Base-by-base conservation (phyloP, 192 early-diverging fungal species). In the Gorgonomyces haynaldii region DNA sequence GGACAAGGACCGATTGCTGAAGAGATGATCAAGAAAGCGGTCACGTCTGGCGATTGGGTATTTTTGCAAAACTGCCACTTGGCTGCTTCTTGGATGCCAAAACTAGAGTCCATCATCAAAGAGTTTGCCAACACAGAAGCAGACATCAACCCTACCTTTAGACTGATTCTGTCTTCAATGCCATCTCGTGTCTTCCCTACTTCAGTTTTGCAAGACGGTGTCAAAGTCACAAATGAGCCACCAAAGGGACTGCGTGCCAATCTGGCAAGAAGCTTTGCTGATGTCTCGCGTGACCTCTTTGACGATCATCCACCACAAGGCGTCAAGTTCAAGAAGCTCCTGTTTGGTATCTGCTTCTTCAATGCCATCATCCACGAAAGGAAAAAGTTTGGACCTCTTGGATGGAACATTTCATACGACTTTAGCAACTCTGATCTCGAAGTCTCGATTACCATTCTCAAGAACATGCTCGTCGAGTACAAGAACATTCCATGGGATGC, bases 301-400 rank as follows among this genome's bases (percentile, higher is more conserved):
- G 70, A 76, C 40, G 70, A 70, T 10, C 55, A 65, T 48, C 74
- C 74, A 13, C 74, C 74, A 9, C 74, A 73, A 56, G 74, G 70
- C 8, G 48, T 57, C 8, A 69, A 67, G 30, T 78, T 66, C 52
- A 56, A 60, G 25, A 78, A 78, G 54, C 57, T 78, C 0, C 50
- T 78, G 42, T 78, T 78, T 58, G 76, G 76, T n/a, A 61, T 78
- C 34, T 71, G 71, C 46, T 78, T 78, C 55, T 78, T 78, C 57
- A 78, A 78, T 46, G 76, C 76, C 23, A 55, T 78, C 17, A 78
- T 78, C 45, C 76, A 78, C 24, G 76, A 78, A 47, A 49, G 76
- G 13, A 78, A 76, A 34, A 77, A 78, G 41, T 78, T 76, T 57
- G 76, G 76, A 0, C 72, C 76, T 2, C 60, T 78, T 10, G 76